A percentile compares a stretch with the other conserved stretches of the same genome.
phyloP scores from a whole-genome alignment of 768 basidiomycete species.

The Cyathus striatus region DNA sequence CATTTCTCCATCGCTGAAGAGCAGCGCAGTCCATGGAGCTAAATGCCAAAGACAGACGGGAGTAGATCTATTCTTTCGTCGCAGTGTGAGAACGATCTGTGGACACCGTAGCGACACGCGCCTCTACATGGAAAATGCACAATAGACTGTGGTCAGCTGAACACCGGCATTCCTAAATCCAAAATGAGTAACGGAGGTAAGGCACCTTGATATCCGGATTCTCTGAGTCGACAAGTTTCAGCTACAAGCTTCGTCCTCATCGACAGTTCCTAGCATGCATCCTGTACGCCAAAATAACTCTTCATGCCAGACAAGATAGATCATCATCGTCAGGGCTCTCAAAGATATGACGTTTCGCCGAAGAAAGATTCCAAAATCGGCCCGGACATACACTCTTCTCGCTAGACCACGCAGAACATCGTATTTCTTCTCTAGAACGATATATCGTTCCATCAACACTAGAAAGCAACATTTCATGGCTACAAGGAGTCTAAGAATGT shows the following conservation, averaged over 20 bases:
- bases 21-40: neutral
- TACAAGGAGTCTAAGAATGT: neutral
- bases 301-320: neutral
- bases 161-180: no score
- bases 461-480: neutral
- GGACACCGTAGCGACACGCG: no score
- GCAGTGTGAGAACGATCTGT: no score
- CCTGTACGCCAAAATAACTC: neutral
- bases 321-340: neutral
- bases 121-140: no score
- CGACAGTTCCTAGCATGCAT: neutral
- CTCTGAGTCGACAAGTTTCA: no score
- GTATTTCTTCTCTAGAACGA: no score
- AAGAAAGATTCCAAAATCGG: slow-evolving; percentile 5
- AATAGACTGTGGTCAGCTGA: no score
- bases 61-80: no score
- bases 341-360: slow-evolving; percentile 6
- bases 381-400: neutral
- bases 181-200: no score
- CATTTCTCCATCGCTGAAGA: neutral
- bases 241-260: no score
- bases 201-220: no score
- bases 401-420: neutral
- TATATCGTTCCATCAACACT: no score
- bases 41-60: neutral